A percentile compares a stretch with the other conserved stretches of the same genome.
phyloP scores from a whole-genome alignment of 140 eudicot genomes.

The Flaveria floridana region DNA sequence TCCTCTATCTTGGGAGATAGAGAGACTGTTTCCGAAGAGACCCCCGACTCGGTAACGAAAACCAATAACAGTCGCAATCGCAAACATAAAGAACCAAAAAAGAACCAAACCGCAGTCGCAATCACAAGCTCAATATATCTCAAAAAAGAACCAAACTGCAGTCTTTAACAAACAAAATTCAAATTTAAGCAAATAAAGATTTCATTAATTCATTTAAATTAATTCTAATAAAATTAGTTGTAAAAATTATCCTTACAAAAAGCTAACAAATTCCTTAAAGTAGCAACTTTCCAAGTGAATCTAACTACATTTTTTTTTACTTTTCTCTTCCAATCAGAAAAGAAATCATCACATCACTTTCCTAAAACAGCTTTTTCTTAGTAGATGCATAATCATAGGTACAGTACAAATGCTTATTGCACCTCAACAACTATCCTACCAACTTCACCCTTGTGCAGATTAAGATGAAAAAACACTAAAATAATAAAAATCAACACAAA shows the following conservation, averaged over 20 bases:
- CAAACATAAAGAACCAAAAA: too few relatives aligned
- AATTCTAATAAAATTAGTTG: constrained; percentile 2
- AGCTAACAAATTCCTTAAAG: constrained; percentile 30
- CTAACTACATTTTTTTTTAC: constrained; percentile 26
- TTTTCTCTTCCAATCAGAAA: constrained; percentile 28
- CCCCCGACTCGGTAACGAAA: too few relatives aligned
- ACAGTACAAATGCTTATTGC: not conserved
- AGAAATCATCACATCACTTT: constrained; percentile 32
- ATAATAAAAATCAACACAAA: not conserved
- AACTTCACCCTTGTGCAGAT: not conserved
- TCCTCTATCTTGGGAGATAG: too few relatives aligned
- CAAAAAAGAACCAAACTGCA: constrained; percentile 9
- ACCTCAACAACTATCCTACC: constrained; percentile 9
- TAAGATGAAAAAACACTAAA: not conserved
- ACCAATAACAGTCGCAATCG: too few relatives aligned
- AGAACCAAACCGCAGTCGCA: too few relatives aligned
- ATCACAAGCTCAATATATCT: constrained; percentile 6
- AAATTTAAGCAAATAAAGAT: constrained; percentile 20
- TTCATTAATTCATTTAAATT: not conserved
- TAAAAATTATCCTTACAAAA: constrained; percentile 30
- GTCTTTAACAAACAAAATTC: constrained; percentile 21
- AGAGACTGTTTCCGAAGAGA: too few relatives aligned
- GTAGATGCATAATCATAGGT: constrained; percentile 8
- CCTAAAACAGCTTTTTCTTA: constrained; percentile 33
- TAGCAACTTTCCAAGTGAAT: constrained; percentile 34